Conservation (phyloP, 2,329 filamentous ascomycete species). For the Pseudopyricularia javanii region DNA sequence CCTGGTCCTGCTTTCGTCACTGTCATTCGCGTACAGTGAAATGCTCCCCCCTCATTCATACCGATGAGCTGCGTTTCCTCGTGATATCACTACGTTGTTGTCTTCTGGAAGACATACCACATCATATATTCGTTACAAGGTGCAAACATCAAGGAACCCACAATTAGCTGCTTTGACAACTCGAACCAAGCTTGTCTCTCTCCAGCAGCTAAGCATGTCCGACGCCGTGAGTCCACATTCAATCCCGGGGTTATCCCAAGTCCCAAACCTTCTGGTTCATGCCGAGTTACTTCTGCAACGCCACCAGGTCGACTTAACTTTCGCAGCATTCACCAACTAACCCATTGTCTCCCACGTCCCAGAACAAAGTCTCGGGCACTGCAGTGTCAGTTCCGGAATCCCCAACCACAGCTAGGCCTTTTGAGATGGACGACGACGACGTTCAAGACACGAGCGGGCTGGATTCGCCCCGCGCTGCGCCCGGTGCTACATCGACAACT, state of each 20-base stretch:
- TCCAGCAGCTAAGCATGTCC: conserved; percentile 13
- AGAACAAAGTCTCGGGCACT: neutral
- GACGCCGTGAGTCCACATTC: conserved; percentile 13
- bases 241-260: neutral
- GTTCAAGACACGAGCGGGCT: conserved; percentile 45
- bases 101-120: neutral
- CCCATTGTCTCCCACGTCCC: neutral
- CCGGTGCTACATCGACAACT: conserved; percentile 14
- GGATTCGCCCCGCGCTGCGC: conserved; percentile 12
- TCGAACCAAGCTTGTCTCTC: neutral
- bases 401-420: conserved; percentile 50
- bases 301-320: neutral
- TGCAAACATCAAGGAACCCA: neutral
- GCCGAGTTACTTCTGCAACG: neutral
- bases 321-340: neutral
- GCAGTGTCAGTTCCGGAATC: conserved; percentile 41
- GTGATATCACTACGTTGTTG: neutral
- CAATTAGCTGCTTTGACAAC: neutral
- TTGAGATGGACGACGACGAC: conserved; percentile 61
- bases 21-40: neutral
- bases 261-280: conserved; percentile 2
- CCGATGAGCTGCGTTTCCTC: neutral
- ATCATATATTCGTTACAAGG: neutral
- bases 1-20: neutral
- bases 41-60: neutral